phyloP scores from a whole-genome alignment of 1,284 basidiomycete species.

The Amylostereum areolatum region DNA sequence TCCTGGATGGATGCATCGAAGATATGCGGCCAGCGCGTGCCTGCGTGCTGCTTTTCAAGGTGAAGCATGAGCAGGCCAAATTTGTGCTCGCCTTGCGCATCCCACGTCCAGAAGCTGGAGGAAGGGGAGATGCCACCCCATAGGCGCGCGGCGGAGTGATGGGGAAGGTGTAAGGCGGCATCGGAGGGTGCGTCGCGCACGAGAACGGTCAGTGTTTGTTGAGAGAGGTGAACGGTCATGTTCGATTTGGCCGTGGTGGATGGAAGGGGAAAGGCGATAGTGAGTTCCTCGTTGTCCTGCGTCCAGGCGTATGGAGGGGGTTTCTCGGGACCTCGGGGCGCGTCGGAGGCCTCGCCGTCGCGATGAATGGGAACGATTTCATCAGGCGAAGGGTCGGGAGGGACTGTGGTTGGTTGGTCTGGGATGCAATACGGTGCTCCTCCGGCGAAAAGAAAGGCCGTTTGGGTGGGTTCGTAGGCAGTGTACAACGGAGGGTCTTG shows the following conservation, averaged over 20 bases:
- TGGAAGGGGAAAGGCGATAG: conserved; percentile 78
- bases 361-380: conserved; percentile 67
- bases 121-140: conserved; percentile 74
- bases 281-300: conserved; percentile 78
- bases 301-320: conserved; percentile 88
- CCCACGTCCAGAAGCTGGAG: conserved; percentile 86
- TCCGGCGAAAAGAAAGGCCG: conserved; percentile 52
- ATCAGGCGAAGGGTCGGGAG: conserved; percentile 53
- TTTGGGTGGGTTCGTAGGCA: conserved; percentile 38
- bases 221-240: conserved; percentile 65
- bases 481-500: conserved; percentile 65
- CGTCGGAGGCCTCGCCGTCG: conserved; percentile 46
- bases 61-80: conserved; percentile 77
- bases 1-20: conserved; percentile 58
- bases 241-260: conserved; percentile 54
- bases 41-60: conserved; percentile 76
- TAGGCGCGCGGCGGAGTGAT: conserved; percentile 56
- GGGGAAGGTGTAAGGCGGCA: conserved; percentile 39
- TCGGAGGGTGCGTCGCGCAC: conserved; percentile 32
- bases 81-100: conserved; percentile 59
- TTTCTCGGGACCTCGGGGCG: conserved; percentile 24
- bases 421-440: conserved; percentile 45
- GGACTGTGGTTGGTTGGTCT: conserved; percentile 22
- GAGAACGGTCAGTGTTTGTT: conserved; percentile 60
- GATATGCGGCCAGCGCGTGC: conserved; percentile 80